These are phyloP conservation scores for Yamadazyma endophytica DNA, from an alignment of 805 yeast species.

Conservation along the genomic window DNA sequence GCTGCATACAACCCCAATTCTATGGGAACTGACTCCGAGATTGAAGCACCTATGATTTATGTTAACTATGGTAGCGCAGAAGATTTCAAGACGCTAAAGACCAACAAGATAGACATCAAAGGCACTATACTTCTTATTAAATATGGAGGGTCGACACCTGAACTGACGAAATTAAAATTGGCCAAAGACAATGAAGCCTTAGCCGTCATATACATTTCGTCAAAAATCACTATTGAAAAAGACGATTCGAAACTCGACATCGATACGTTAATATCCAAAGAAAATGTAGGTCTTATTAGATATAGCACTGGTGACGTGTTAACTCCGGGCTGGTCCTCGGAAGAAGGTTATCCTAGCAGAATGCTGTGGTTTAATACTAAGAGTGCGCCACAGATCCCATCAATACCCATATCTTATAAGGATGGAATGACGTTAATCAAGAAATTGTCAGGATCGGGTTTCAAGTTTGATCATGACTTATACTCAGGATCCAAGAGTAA, in stretches of 20 bases:
- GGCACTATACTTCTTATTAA: conserved; percentile 56
- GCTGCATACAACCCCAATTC: conserved; percentile 70
- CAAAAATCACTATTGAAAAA: conserved; percentile 15
- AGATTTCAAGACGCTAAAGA: conserved; percentile 47
- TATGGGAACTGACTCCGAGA: conserved; percentile 45
- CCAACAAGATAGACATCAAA: conserved; percentile 33
- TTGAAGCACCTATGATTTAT: conserved; percentile 52
- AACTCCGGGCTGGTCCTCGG: conserved; percentile 70
- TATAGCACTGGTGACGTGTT: conserved; percentile 72
- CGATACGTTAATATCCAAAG: conserved; percentile 47
- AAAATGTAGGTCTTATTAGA: conserved; percentile 56
- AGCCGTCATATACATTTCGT: conserved; percentile 64
- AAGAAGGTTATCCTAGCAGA: conserved; percentile 33
- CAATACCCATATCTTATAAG: conserved; percentile 70
- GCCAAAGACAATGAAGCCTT: conserved; percentile 57
- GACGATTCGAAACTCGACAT: conserved; percentile 11
- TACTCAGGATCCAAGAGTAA: conserved; percentile 23
- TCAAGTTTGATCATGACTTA: conserved; percentile 22
- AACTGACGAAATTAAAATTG: conserved; percentile 32
- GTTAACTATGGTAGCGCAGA: conserved; percentile 60
- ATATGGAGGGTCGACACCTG: conserved; percentile 46
- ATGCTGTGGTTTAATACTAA: conserved; percentile 43
- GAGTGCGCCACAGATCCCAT: conserved; percentile 67
- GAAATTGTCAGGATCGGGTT: conserved; percentile 28
- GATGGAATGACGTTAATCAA: conserved; percentile 47